Evolutionary conservation across 1,139 yeast species (phyloP).

Genomic region (Blastobotrys aristatus): DNA sequence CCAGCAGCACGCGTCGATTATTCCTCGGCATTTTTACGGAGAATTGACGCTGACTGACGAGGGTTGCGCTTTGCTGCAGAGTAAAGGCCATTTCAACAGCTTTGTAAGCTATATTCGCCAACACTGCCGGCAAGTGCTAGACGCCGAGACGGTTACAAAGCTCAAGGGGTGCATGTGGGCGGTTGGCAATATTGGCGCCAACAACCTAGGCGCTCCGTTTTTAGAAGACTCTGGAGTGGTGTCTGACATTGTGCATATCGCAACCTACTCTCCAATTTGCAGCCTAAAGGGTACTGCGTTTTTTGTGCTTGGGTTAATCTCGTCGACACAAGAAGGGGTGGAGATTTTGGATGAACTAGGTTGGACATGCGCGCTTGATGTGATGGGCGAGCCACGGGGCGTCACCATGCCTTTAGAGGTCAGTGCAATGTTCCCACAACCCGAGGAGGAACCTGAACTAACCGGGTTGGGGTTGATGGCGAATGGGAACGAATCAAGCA

Average conservation of each 20-base stretch:
- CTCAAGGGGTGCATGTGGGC: constrained; percentile 84
- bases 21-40: constrained; percentile 73
- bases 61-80: constrained; percentile 53
- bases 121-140: constrained; percentile 31
- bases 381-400: constrained; percentile 50
- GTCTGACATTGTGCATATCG: constrained; percentile 49
- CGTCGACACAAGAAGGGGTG: constrained; percentile 70
- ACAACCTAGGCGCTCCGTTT: constrained; percentile 56
- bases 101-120: constrained; percentile 41
- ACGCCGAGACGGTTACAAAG: constrained; percentile 35
- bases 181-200: constrained; percentile 72
- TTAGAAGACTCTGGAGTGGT: constrained; percentile 58
- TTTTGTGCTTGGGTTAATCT: constrained; percentile 68
- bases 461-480: not conserved
- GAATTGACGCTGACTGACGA: constrained; percentile 76
- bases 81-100: constrained; percentile 44
- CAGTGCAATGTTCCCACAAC: constrained; percentile 18
- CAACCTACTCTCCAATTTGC: constrained; percentile 53
- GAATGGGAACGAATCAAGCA: not conserved
- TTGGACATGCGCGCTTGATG: constrained; percentile 62
- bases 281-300: constrained; percentile 72
- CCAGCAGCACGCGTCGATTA: constrained; percentile 11
- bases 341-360: constrained; percentile 80
- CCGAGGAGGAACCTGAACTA: not conserved
- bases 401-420: constrained; percentile 29